These are phyloP conservation scores for Boletus reticulatus DNA, from an alignment of 768 basidiomycete species.

Conservation along the genomic window DNA sequence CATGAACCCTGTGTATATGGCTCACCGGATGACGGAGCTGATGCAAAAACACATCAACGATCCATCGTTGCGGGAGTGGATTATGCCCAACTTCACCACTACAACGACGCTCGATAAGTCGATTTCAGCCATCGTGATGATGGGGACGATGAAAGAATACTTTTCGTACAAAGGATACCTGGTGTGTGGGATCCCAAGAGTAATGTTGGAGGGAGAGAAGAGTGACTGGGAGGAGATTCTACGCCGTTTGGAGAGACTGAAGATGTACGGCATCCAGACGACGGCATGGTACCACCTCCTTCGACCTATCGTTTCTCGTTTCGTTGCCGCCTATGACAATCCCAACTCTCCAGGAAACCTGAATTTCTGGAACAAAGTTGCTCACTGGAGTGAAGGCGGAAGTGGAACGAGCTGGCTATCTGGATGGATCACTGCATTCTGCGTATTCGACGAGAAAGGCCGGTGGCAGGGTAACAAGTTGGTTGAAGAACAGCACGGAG, in stretches of 20 bases:
- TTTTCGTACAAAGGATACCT: too few relatives aligned
- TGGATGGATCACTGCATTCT: not conserved
- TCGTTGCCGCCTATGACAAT: not conserved
- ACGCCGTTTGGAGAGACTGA: slow-evolving; percentile 33
- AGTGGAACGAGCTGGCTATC: not conserved
- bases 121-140: slow-evolving; percentile 34
- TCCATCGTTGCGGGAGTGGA: slow-evolving; percentile 18
- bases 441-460: not conserved
- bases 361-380: not conserved
- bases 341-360: not conserved
- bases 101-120: slow-evolving; percentile 35
- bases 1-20: slow-evolving; percentile 30
- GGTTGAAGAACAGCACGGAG: too few relatives aligned
- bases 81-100: slow-evolving; percentile 20
- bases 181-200: slow-evolving; percentile 1
- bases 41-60: slow-evolving; percentile 8
- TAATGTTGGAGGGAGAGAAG: slow-evolving; percentile 16
- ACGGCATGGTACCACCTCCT: slow-evolving; percentile 27
- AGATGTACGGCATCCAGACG: slow-evolving; percentile 29
- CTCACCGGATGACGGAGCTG: not conserved
- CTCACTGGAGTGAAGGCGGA: not conserved
- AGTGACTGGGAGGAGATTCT: slow-evolving; percentile 34
- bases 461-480: not conserved
- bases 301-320: slow-evolving; percentile 19
- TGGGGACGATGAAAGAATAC: slow-evolving; percentile 31